phyloP scores from a whole-genome alignment of 129 eudicot genomes.

The Flaveria robusta region DNA sequence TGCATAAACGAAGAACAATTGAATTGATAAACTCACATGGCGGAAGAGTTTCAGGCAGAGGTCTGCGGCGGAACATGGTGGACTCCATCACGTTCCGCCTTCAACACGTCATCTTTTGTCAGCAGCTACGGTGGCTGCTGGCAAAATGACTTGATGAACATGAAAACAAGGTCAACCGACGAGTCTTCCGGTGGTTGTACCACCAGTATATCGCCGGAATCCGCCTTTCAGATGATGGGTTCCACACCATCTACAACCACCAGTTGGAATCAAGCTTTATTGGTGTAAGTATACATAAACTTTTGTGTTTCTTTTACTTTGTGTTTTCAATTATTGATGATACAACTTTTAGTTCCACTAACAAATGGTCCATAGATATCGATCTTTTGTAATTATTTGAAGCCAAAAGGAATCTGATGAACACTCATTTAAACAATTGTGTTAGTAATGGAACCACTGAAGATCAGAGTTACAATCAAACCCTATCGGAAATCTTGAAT shows the following conservation, averaged over 20 bases:
- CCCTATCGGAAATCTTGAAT: conserved; percentile 44
- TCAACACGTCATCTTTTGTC: conserved; percentile 17
- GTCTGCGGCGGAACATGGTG: conserved; percentile 42
- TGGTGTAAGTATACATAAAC: conserved; percentile 39
- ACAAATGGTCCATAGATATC: conserved; percentile 35
- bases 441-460: conserved; percentile 22
- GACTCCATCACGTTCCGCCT: conserved; percentile 36
- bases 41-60: conserved; percentile 45
- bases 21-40: conserved; percentile 18
- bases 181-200: conserved; percentile 32
- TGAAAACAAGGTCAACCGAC: conserved; percentile 36
- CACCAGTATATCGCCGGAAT: conserved; percentile 34
- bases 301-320: conserved; percentile 34
- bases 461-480: conserved; percentile 38
- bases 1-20: background rate
- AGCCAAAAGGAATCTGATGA: conserved; percentile 36
- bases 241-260: conserved; percentile 31
- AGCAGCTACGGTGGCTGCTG: conserved; percentile 19
- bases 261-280: conserved; percentile 42
- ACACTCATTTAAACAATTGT: conserved; percentile 13
- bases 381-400: conserved; percentile 43
- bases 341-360: conserved; percentile 40
- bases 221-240: conserved; percentile 30
- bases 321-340: conserved; percentile 39
- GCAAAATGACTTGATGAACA: conserved; percentile 34